phyloP scores from a whole-genome alignment of 495 filamentous ascomycete species.

The Aspergillus kassunensis region DNA sequence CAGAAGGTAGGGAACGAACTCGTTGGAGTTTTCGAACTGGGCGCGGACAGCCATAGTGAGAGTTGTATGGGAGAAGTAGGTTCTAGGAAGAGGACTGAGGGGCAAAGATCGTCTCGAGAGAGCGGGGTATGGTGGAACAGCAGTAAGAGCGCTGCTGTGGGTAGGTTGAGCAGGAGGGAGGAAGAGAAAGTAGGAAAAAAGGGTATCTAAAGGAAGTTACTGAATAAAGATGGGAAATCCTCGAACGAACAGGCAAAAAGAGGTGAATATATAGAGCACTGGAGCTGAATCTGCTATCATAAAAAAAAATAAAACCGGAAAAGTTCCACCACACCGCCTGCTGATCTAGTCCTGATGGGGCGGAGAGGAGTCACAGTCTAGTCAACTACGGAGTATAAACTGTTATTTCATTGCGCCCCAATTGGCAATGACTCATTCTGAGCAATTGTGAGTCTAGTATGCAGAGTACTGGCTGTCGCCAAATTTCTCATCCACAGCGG shows the following conservation, averaged over 20 bases:
- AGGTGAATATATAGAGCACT: not conserved
- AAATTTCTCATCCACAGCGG: too few species aligned
- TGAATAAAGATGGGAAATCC: not conserved
- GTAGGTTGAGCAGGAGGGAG: not conserved
- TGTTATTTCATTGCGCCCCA: not conserved
- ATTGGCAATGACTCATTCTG: constrained; percentile 18
- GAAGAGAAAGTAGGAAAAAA: not conserved
- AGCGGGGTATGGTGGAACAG: constrained; percentile 16
- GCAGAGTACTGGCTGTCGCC: too few species aligned
- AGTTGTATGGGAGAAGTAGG: not conserved
- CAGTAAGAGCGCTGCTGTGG: not conserved
- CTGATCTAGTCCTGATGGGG: constrained; percentile 20
- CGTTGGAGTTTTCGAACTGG: constrained; percentile 98
- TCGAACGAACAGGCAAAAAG: not conserved
- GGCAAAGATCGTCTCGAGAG: not conserved
- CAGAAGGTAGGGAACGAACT: constrained; percentile 55
- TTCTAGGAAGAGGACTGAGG: constrained; percentile 5
- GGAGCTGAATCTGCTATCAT: not conserved
- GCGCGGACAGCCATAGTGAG: constrained; percentile 71
- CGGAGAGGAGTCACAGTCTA: constrained; percentile 15
- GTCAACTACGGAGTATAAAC: not conserved
- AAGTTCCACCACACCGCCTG: constrained; percentile 12
- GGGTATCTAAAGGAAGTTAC: not conserved
- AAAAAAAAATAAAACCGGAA: constrained; percentile 14
- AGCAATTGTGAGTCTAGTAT: constrained; percentile 18